These are phyloP conservation scores for Teratosphaeriaceae sp. DNA, from an alignment of 2,329 filamentous ascomycete genomes.

Conservation along the genomic window DNA sequence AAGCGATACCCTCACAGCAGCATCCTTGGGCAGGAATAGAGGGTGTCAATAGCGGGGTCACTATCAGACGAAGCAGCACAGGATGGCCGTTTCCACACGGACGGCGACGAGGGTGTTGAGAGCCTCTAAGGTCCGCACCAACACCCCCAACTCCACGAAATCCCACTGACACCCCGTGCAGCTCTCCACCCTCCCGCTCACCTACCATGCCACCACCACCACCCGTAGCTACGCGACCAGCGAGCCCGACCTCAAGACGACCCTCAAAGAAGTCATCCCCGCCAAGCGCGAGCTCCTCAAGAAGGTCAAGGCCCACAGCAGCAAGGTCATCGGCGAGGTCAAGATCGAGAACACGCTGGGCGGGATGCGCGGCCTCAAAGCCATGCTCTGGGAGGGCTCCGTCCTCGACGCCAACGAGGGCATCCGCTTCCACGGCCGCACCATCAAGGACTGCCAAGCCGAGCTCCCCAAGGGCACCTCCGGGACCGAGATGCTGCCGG, in stretches of 20 bases:
- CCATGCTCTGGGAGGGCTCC: slow-evolving; percentile 98
- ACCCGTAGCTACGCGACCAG: slow-evolving; percentile 61
- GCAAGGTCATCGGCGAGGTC: slow-evolving; percentile 82
- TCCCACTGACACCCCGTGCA: slow-evolving; percentile 8
- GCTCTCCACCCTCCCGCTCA: slow-evolving; percentile 20
- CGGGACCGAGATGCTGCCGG: slow-evolving; percentile 94
- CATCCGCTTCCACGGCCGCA: slow-evolving; percentile 95
- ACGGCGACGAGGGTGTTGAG: slow-evolving; percentile 57
- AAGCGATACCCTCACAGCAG: no score
- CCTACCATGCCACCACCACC: slow-evolving; percentile 17
- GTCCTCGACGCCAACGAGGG: slow-evolving; percentile 95
- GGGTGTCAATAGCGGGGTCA: slow-evolving; percentile 2
- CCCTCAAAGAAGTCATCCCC: slow-evolving; percentile 76
- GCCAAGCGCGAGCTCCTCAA: slow-evolving; percentile 90
- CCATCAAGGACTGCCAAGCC: slow-evolving; percentile 95
- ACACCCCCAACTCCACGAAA: neutral
- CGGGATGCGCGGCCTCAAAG: slow-evolving; percentile 91
- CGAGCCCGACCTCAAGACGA: slow-evolving; percentile 85
- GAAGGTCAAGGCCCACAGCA: slow-evolving; percentile 79
- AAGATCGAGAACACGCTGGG: slow-evolving; percentile 92
- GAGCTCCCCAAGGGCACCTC: slow-evolving; percentile 87
- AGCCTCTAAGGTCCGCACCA: slow-evolving; percentile 52
- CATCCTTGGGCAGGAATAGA: no score
- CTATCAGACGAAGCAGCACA: slow-evolving; percentile 1
- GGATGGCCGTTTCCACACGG: slow-evolving; percentile 60